Conservation (phyloP, 495 filamentous ascomycete genomes). For the Podospora pseudoanserina region DNA sequence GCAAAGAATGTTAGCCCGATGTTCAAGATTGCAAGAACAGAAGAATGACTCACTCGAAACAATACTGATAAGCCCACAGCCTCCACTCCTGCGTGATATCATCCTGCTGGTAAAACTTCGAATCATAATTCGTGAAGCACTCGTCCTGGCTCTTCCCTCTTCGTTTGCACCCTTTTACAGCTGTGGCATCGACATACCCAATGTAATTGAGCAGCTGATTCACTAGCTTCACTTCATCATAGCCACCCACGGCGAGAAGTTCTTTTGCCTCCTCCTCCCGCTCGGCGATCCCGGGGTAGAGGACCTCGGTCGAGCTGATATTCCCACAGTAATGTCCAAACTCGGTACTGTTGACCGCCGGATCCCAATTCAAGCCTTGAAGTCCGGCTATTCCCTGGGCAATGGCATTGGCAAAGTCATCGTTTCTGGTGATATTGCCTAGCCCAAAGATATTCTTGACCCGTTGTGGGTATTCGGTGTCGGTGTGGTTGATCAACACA, state of each 20-base stretch:
- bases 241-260: constrained; percentile 55
- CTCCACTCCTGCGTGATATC: constrained; percentile 49
- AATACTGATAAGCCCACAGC: constrained; percentile 58
- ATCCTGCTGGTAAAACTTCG: constrained; percentile 49
- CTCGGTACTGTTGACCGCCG: constrained; percentile 46
- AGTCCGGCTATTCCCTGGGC: constrained; percentile 50
- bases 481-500: constrained; percentile 54
- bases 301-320: constrained; percentile 45
- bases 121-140: constrained; percentile 54
- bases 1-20: constrained; percentile 24
- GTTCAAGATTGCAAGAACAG: neutral
- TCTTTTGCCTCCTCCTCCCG: constrained; percentile 42
- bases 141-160: constrained; percentile 41
- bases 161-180: constrained; percentile 23
- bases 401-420: constrained; percentile 60
- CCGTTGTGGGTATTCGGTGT: constrained; percentile 40
- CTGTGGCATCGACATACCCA: constrained; percentile 53
- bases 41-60: constrained; percentile 35
- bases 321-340: constrained; percentile 61
- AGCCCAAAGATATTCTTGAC: constrained; percentile 62
- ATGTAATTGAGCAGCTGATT: constrained; percentile 62
- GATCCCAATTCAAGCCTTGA: constrained; percentile 70
- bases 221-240: constrained; percentile 49
- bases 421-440: constrained; percentile 51
- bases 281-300: constrained; percentile 44